Evolutionary conservation across 2,329 filamentous ascomycete genomes (phyloP), one percentile per base, ranked within the genome.

Genomic region (Rutstroemia sp.): DNA sequence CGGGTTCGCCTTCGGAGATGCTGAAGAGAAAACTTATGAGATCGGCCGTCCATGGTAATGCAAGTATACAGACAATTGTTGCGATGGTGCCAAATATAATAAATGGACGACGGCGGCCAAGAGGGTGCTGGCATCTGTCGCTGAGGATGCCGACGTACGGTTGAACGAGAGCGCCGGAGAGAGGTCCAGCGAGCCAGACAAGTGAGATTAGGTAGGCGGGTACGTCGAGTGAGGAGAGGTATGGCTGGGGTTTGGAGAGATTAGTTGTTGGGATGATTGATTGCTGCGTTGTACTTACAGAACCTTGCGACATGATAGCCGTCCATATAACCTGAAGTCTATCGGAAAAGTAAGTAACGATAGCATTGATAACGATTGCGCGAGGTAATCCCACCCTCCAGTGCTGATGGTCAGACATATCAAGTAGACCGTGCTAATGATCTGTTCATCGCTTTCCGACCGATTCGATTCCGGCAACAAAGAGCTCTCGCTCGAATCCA

Each of bases 121-220:
- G 58, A 2, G 19, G 14, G 70, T 74, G 77, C 27, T 68, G 68
- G 21, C 71, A 73, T 23, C 74, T 70, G 67, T 81, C 78, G 55
- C 77, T 80, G 62, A 76, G 75, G 60, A 78, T 71, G 9, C 78
- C 78, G 37, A 81, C 73, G 57, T 78, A 79, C 4, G 78, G 78
- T 61, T 81, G 78, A 3, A 80, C 75, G 18, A 80, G 66, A 1
- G 74, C 74, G 37, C 78, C 78, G 19, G 76, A 79, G 2, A 80
- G 70, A 14, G 78, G 78, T 14, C 77, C 78, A n/a, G 78, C 78
- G 21, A 80, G 77, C 78, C 78, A 81, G 37, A 80, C 75, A 4
- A 79, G 69, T 14, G 77, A 74, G 21, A 78, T 71, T 52, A 79
- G 67, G 8, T 76, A 77, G 60, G 79, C 79, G 62, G 74, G 76